Base-by-base conservation (phyloP, 2,329 filamentous ascomycete species). In the Ophiostoma tasmaniense region DNA sequence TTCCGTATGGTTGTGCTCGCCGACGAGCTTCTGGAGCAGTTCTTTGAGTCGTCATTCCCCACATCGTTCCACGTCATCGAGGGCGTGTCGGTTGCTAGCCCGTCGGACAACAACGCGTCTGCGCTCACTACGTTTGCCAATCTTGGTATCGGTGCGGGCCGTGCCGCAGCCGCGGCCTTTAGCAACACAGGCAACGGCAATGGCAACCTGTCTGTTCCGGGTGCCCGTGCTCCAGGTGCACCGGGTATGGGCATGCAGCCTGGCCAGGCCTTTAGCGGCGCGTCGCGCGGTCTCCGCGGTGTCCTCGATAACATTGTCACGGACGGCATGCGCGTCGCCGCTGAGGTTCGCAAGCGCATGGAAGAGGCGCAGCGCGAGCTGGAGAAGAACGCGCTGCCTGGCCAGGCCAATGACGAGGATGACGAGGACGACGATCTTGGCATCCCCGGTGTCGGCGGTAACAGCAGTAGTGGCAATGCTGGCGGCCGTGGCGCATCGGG, bases 1-100 rank as follows among this genome's bases (percentile, higher is more conserved):
- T 99, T 99, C 84, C 90, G 95, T 73, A 99, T 99, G 95, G 93
- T 99, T 3, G 91, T 99, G 11, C 87, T 99, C 8, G 95, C 95
- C 61, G 95, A 99, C 76, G 95, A 99, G 78, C 85, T 96, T 0
- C 86, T 99, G 6, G 94, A 99, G 75, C 91, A 96, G 74, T 99
- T 99, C 80, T 99, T 99, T 77, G 95, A 99, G 80, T 91, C 92
- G 0, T 96, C 93, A 55, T 97, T 98, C 80, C 92, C 94, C 0
- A 88, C 91, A 67, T 97, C 93, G 1, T 96, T 99, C 85, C 92
- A 91, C 75, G 88, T 97, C 64, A 89, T 91, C 30, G 90, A 96
- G 14, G 84, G 84, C 35, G 72, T 76, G 6, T 71, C 75, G 14
- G 73, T 76, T 0, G 73, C 77, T 1, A 75, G 79, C 72, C 30